Evolutionary conservation across 768 basidiomycete genomes (phyloP).

Genomic region (Lenzites betulinus): DNA sequence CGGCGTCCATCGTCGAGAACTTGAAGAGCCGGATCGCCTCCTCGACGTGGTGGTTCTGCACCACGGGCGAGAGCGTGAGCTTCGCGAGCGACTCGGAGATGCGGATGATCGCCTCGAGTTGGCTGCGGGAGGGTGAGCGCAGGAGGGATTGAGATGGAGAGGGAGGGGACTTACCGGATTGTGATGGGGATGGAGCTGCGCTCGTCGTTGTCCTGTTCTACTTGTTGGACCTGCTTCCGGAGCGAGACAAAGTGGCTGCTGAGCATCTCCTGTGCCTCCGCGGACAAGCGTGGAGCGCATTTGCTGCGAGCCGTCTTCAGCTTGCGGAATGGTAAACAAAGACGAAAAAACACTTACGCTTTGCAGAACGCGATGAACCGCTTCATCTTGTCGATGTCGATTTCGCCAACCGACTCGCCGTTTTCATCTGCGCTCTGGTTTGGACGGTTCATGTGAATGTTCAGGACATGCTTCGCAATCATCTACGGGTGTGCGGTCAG

Average conservation of each 20-base stretch:
- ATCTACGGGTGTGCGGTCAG: conserved; percentile 54
- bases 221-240: conserved; percentile 91
- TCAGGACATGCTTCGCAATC: conserved; percentile 98
- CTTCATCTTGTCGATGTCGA: conserved; percentile 98
- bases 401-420: conserved; percentile 78
- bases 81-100: conserved; percentile 98
- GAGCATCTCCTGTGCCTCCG: conserved; percentile 94
- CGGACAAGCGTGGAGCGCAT: conserved; percentile 92
- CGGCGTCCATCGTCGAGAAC: conserved; percentile 98
- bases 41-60: conserved; percentile 92
- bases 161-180: conserved; percentile 65
- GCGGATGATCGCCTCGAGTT: conserved; percentile 98
- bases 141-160: conserved; percentile 1
- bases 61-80: conserved; percentile 83
- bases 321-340: background rate
- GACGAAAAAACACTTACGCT: conserved; percentile 50
- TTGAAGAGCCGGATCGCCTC: conserved; percentile 98
- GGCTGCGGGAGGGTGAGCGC: conserved; percentile 41
- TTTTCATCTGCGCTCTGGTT: conserved; percentile 62
- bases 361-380: conserved; percentile 96
- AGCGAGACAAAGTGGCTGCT: conserved; percentile 93
- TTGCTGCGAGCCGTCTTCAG: conserved; percentile 54
- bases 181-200: conserved; percentile 98
- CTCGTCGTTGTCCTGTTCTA: conserved; percentile 96
- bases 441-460: conserved; percentile 95